phyloP scores from a whole-genome alignment of 768 basidiomycete species.

The Rhizopogon vulgaris region DNA sequence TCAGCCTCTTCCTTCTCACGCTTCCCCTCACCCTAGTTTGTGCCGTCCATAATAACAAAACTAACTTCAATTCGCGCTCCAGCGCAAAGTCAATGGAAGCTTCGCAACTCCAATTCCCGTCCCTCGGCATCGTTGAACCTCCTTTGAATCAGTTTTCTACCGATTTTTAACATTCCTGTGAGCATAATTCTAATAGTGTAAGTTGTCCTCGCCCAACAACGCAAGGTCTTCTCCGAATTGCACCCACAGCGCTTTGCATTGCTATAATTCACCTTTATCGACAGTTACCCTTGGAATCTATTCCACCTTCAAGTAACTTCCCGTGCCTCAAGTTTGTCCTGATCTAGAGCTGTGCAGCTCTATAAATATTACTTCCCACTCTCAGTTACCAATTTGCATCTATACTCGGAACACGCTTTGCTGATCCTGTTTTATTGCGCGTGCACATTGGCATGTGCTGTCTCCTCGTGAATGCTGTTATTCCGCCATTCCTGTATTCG shows the following conservation, averaged over 20 bases:
- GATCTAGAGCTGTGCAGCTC: slow-evolving; percentile 6
- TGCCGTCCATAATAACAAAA: background rate
- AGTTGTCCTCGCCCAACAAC: no score
- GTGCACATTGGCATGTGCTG: background rate
- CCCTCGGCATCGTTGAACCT: background rate
- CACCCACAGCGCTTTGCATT: no score
- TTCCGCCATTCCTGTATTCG: background rate
- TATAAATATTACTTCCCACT: background rate
- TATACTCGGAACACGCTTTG: slow-evolving; percentile 8
- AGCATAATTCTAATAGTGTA: no score
- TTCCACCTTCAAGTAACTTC: background rate
- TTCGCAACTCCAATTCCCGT: background rate
- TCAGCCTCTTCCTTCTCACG: background rate
- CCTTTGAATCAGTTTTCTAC: background rate
- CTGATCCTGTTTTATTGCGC: background rate
- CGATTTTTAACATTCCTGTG: no score
- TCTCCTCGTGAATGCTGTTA: slow-evolving; percentile 7
- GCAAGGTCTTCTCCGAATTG: no score
- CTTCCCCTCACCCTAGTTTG: slow-evolving; percentile 4
- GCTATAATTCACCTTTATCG: no score
- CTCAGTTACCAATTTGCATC: background rate
- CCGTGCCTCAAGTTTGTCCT: slow-evolving; percentile 1
- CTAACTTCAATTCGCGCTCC: background rate
- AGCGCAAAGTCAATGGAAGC: background rate
- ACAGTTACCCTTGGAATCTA: background rate